Conservation (phyloP, 208 protist genomes). For the Wallacemonas sp. region DNA sequence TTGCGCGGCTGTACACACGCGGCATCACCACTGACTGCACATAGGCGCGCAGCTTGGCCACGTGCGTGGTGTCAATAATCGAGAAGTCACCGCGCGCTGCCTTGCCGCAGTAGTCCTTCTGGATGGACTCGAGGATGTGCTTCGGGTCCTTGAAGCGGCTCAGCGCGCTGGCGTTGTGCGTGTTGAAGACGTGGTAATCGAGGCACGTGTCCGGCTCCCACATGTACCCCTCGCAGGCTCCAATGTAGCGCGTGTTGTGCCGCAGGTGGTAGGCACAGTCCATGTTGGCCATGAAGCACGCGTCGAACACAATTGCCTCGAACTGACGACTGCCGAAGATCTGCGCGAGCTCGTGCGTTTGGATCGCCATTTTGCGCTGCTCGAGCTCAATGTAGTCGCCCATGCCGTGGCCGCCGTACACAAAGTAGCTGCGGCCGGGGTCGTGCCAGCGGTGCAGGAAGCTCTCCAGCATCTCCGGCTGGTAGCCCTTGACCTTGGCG, state of each 20-base stretch:
- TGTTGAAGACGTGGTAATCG: conserved; percentile 86
- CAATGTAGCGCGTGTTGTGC: conserved; percentile 83
- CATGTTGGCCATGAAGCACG: conserved; percentile 89
- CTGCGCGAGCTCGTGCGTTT: conserved; percentile 71
- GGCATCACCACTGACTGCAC: conserved; percentile 72
- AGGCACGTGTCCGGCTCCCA: conserved; percentile 82
- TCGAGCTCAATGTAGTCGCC: conserved; percentile 87
- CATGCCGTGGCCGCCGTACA: conserved; percentile 90
- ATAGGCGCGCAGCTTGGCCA: conserved; percentile 56
- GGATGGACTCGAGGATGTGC: conserved; percentile 61
- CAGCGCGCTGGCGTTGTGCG: conserved; percentile 71
- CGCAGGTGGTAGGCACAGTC: conserved; percentile 86
- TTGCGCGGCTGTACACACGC: conserved; percentile 75
- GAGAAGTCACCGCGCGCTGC: conserved; percentile 72
- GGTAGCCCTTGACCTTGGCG: conserved; percentile 54
- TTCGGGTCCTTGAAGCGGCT: conserved; percentile 66
- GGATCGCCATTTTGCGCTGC: conserved; percentile 51
- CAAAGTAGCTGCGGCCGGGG: conserved; percentile 75
- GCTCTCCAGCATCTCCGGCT: conserved; percentile 68
- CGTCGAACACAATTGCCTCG: conserved; percentile 86
- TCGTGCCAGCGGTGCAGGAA: conserved; percentile 73
- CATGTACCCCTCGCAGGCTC: conserved; percentile 83
- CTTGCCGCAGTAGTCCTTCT: conserved; percentile 75
- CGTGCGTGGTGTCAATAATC: conserved; percentile 73
- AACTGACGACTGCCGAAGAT: conserved; percentile 67